Evolutionary conservation across 2,329 filamentous ascomycete genomes (phyloP), one percentile per base, ranked within the genome.

Genomic region (Phialophora verrucosa): DNA sequence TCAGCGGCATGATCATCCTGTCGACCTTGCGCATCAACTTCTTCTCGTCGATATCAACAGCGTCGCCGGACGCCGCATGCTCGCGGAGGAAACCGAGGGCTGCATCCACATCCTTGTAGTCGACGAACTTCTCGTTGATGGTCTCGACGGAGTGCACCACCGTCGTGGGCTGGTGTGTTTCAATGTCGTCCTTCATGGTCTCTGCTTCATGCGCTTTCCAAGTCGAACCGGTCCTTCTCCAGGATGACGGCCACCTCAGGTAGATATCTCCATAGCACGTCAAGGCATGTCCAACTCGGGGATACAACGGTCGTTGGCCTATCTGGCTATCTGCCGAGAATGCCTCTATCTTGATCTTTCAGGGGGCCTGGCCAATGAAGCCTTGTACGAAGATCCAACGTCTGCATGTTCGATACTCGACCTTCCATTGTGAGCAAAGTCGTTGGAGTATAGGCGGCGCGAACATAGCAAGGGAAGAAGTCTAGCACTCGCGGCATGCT

Each of bases 1-100:
- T 81, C 65, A 82, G 66, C 3, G 82, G 87, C 75, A 88, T 81
- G 32, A 87, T 74, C 67, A 76, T 76, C 69, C 75, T 74, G 57
- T 79, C 77, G 59, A 78, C 75, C 67, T 78, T 79, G 47, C 76
- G 73, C 31, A 78, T 70, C 7, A 78, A 72, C 29, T 68, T 69
- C 66, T 76, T 75, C 56, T 65, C 61, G 38, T 67, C 51, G 32
- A 67, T 61, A 60, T 75, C 72, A n/a, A 75, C 72, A 20, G 78
- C 68, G 20, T 76, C 73, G 12, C 70, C 66, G 11, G 72, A 69
- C 1, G 67, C 62, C 2, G 74, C 75, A 44, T 75, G 72, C 32
- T 73, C 73, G 42, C 75, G 72, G 4, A 79, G 72, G 64, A 78
- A 79, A 14, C 73, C 71, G 11, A 79, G 70, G 1, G 77, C 78